Percentiles rank a stretch among this genome's conserved stretches.
Evolutionary conservation across 2,329 filamentous ascomycete species (phyloP).

Genomic region (Penicillium sp.): DNA sequence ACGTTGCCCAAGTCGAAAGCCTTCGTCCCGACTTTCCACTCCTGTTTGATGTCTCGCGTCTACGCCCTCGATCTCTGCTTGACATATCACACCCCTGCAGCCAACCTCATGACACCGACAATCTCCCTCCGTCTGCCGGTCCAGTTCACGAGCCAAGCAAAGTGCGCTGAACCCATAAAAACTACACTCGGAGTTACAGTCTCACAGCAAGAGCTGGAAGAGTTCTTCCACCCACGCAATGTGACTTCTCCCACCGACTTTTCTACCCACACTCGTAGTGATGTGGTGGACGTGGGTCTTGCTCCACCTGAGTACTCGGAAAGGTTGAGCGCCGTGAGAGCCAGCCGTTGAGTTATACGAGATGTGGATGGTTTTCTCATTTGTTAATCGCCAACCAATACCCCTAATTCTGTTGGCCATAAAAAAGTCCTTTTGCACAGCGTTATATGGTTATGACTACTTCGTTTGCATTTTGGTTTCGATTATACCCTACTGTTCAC

Average conservation of each 20-base stretch:
- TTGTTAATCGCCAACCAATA: not conserved
- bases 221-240: slow-evolving; percentile 29
- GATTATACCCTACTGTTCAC: slow-evolving; percentile 1
- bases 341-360: not conserved
- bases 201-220: slow-evolving; percentile 28
- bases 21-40: slow-evolving; percentile 68
- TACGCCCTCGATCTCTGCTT: slow-evolving; percentile 62
- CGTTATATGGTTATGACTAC: not conserved
- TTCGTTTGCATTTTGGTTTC: not conserved
- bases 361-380: not conserved
- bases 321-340: not conserved
- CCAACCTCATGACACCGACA: slow-evolving; percentile 40
- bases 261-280: not conserved
- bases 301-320: slow-evolving; percentile 21
- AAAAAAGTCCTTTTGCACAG: not conserved
- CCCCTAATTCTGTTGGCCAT: not conserved
- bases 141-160: slow-evolving; percentile 36
- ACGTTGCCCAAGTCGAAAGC: slow-evolving; percentile 58
- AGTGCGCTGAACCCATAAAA: slow-evolving; percentile 9
- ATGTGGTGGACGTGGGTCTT: slow-evolving; percentile 10
- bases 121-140: slow-evolving; percentile 44
- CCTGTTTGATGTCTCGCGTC: slow-evolving; percentile 62
- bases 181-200: slow-evolving; percentile 14
- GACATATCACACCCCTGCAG: slow-evolving; percentile 51
- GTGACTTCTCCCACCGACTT: slow-evolving; percentile 17